Percentiles rank a stretch among this genome's conserved stretches.
phyloP scores from a whole-genome alignment of 2,329 filamentous ascomycete species.

The Dactylellina parvicollis region DNA sequence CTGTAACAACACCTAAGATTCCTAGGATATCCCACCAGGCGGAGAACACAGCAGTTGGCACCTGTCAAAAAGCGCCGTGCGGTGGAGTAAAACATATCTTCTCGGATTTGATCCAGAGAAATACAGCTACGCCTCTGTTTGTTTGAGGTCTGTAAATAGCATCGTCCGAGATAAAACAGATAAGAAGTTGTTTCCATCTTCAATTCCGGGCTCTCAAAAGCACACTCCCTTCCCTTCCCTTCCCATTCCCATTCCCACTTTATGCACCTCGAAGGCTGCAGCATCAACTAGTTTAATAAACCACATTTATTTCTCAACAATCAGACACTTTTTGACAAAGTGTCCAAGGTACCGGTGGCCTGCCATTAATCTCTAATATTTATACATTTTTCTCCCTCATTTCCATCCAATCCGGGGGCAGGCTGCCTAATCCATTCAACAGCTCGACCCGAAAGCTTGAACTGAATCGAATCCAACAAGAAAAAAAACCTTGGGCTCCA shows the following conservation, averaged over 20 bases:
- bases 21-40: neutral
- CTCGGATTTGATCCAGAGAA: too few species aligned
- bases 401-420: slow-evolving; percentile 7
- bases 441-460: slow-evolving; percentile 7
- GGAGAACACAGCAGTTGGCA: neutral
- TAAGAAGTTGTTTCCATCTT: neutral
- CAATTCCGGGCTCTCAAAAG: neutral
- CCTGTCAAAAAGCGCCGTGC: too few species aligned
- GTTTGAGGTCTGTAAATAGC: too few species aligned
- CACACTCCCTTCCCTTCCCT: neutral
- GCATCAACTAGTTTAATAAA: neutral
- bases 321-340: slow-evolving; percentile 4
- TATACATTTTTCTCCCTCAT: neutral
- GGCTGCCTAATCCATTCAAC: slow-evolving; percentile 29
- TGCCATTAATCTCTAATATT: neutral
- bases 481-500: neutral
- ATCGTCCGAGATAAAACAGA: neutral
- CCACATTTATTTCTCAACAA: neutral
- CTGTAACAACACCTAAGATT: neutral
- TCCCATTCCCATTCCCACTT: neutral
- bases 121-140: too few species aligned
- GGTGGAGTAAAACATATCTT: too few species aligned
- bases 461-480: neutral
- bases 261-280: slow-evolving; percentile 12
- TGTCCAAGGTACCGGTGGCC: neutral